phyloP scores from a whole-genome alignment of 208 protist genomes.

The Porcisia hertigi region DNA sequence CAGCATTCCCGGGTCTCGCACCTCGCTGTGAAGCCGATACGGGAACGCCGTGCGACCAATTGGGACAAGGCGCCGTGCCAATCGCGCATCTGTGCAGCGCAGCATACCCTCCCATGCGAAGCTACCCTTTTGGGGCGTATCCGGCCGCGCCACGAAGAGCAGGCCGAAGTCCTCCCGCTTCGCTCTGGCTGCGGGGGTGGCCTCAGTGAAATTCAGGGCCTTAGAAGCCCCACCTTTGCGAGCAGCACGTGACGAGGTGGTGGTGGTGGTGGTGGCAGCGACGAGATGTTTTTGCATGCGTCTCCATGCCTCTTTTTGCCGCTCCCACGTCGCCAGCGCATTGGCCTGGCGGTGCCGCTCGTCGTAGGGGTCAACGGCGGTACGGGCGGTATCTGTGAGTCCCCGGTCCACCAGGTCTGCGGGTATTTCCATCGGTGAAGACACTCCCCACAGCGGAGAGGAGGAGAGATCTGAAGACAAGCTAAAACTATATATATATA shows the following conservation, averaged over 20 bases:
- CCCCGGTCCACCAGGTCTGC: not conserved
- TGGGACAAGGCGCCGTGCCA: constrained; percentile 53
- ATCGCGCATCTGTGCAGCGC: constrained; percentile 34
- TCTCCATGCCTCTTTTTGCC: constrained; percentile 67
- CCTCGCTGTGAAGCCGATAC: constrained; percentile 67
- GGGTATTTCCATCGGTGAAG: constrained; percentile 2
- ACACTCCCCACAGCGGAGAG: not conserved
- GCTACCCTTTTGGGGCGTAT: constrained; percentile 24
- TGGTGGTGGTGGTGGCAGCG: constrained; percentile 4
- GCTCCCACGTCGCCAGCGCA: constrained; percentile 64
- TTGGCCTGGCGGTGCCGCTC: constrained; percentile 64
- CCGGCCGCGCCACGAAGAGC: constrained; percentile 41
- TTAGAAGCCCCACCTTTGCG: not conserved
- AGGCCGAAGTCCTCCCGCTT: constrained; percentile 60
- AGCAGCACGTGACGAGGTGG: not conserved
- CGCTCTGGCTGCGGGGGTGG: constrained; percentile 40
- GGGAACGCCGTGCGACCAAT: constrained; percentile 68
- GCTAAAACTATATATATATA: too few relatives aligned
- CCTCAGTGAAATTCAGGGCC: constrained; percentile 42
- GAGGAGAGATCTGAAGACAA: not conserved
- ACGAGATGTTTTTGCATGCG: constrained; percentile 33
- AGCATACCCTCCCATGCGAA: constrained; percentile 67
- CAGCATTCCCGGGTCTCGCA: constrained; percentile 37
- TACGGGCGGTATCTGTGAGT: not conserved
- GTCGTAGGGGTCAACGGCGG: constrained; percentile 39